phyloP scores from a whole-genome alignment of 2,329 filamentous ascomycete genomes.

The Aureobasidium sp. region DNA sequence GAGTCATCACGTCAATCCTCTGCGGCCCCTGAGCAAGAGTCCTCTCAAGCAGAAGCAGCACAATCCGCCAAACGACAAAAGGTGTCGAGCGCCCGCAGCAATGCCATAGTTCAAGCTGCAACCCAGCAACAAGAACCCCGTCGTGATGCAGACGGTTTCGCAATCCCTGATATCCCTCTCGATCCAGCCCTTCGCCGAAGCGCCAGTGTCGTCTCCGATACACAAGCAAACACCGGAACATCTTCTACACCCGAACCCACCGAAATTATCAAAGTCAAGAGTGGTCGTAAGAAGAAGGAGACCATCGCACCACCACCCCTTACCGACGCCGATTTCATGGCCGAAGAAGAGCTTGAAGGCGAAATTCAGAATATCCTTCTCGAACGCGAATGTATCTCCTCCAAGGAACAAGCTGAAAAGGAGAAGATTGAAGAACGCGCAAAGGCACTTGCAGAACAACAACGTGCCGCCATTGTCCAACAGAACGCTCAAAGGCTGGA shows the following conservation, averaged over 20 bases:
- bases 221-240: conserved; percentile 22
- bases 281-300: conserved; percentile 15
- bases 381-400: conserved; percentile 24
- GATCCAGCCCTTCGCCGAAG: conserved; percentile 19
- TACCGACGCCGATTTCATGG: conserved; percentile 39
- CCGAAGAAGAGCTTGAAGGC: conserved; percentile 40
- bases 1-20: conserved; percentile 23
- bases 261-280: neutral
- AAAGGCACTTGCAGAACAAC: conserved; percentile 23
- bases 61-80: conserved; percentile 20
- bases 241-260: neutral
- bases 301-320: conserved; percentile 28
- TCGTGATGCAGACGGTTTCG: conserved; percentile 37
- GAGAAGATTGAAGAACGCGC: conserved; percentile 25
- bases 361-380: conserved; percentile 35
- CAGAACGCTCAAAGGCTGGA: conserved; percentile 45
- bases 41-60: conserved; percentile 10
- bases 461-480: conserved; percentile 31
- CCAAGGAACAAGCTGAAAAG: conserved; percentile 25
- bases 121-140: conserved; percentile 21
- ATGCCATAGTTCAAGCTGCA: conserved; percentile 7
- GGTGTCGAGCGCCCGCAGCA: conserved; percentile 17
- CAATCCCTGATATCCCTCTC: conserved; percentile 30
- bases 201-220: conserved; percentile 21
- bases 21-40: neutral